phyloP scores from a whole-genome alignment of 139 green algal genomes.

The Raphidocelis subcapitata region DNA sequence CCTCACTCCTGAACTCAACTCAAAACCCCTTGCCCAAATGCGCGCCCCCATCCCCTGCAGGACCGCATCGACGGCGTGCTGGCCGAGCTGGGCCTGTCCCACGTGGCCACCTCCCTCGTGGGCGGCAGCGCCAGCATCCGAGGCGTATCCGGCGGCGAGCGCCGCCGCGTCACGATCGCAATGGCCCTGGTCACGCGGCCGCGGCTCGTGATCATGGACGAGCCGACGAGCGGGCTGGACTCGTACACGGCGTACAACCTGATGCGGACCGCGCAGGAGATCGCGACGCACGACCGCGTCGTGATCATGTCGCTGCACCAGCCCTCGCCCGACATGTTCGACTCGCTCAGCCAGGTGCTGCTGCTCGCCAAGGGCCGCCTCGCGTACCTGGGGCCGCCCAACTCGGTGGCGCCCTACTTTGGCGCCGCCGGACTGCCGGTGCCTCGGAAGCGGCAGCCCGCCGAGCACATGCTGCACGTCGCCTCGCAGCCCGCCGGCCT shows the following conservation, averaged over 20 bases:
- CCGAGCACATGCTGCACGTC: neutral
- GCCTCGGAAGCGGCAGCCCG: neutral
- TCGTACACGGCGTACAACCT: constrained; percentile 48
- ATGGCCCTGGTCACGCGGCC: constrained; percentile 73
- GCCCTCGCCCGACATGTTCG: constrained; percentile 55
- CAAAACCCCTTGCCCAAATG: neutral
- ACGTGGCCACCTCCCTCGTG: constrained; percentile 40
- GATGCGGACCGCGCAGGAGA: constrained; percentile 37
- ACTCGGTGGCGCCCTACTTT: constrained; percentile 14
- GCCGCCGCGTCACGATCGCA: constrained; percentile 60
- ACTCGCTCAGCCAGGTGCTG: constrained; percentile 44
- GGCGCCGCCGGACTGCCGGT: neutral
- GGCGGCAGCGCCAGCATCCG: constrained; percentile 30
- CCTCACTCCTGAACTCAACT: neutral
- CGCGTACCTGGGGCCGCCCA: neutral
- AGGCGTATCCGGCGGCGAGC: constrained; percentile 66
- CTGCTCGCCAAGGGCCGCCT: constrained; percentile 41
- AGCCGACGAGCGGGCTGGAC: constrained; percentile 78
- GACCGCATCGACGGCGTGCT: constrained; percentile 30
- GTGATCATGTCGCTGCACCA: constrained; percentile 66
- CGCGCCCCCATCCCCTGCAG: constrained; percentile 5
- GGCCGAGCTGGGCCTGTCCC: constrained; percentile 42
- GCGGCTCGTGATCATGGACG: constrained; percentile 43
- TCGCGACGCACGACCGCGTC: constrained; percentile 38
- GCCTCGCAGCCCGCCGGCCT: constrained; percentile 26